Evolutionary conservation across 2,329 filamentous ascomycete genomes (phyloP).

Genomic region (Colletotrichum eremochloae): DNA sequence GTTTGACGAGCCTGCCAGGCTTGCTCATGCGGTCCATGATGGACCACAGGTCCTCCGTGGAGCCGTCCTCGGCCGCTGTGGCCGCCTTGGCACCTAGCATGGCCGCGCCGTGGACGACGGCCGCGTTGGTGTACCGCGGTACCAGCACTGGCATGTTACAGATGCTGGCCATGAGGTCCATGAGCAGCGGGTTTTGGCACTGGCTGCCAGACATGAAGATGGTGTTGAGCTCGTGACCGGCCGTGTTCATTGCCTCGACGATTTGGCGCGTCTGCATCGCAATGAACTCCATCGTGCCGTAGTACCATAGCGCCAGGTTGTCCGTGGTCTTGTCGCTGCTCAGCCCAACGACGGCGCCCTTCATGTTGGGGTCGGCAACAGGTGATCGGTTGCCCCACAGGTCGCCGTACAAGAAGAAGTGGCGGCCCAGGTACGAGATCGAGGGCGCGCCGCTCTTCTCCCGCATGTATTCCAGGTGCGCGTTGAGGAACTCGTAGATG

Average conservation of each 20-base stretch:
- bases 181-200: constrained; percentile 94
- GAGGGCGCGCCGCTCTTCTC: constrained; percentile 78
- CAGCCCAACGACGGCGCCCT: constrained; percentile 87
- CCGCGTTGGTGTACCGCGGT: constrained; percentile 92
- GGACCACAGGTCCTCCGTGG: constrained; percentile 89
- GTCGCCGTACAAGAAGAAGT: constrained; percentile 99
- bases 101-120: constrained; percentile 96
- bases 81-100: constrained; percentile 99
- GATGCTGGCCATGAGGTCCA: constrained; percentile 90
- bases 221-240: constrained; percentile 87
- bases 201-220: constrained; percentile 99
- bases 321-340: constrained; percentile 89
- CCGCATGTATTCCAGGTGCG: constrained; percentile 83
- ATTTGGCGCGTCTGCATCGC: constrained; percentile 97
- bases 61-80: constrained; percentile 80
- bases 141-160: constrained; percentile 95
- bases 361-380: constrained; percentile 93
- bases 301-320: constrained; percentile 91
- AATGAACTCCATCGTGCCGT: constrained; percentile 97
- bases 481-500: constrained; percentile 96
- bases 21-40: constrained; percentile 99
- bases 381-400: constrained; percentile 97
- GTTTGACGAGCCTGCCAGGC: constrained; percentile 85
- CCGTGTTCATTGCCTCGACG: constrained; percentile 90
- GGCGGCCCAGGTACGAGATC: constrained; percentile 87